Evolutionary conservation across 2,329 filamentous ascomycete species (phyloP), one percentile per base, ranked within the genome.

Genomic region (Penicillium vulpinum): DNA sequence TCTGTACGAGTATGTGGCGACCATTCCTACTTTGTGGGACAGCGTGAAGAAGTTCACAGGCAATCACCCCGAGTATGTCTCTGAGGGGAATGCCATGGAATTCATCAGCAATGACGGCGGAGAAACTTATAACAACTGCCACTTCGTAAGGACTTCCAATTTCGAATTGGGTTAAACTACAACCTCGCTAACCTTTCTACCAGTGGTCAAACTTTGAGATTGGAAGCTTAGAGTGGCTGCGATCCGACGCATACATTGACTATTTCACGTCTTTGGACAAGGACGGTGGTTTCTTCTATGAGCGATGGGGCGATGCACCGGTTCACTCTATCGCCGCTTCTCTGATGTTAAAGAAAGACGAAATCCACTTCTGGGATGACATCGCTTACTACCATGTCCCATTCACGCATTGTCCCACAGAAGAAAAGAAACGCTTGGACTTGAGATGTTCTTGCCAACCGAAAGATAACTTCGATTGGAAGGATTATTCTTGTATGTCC

Each of bases 171-270:
- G 24, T 22, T 29, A 15, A 31, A 2, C 11, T 7, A 7, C 29
- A 18, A 48, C 6, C 26, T 18, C 26, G 26, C 62, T 67, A 66
- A 61, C 64, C 60, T 8, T 36, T 35, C 33, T 44, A 18, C 58
- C 29, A 93, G 90, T 99, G 94, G 94, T 97, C 93, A 71, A 99
- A 99, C 81, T 99, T 99, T 67, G 94, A 99, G 76, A 88, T 99
- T 66, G 94, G 93, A 63, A 95, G 89, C 77, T 83, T 99, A 38
- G 85, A 95, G 70, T 99, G 94, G 92, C 85, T 99, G 53, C 88
- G 94, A 63, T 94, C 91, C 63, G 81, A 92, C 73, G 84, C 90
- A 22, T 99, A 99, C 78, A 78, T 88, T 43, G 93, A 97, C 77
- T 99, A 87, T 80, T 99, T 99, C 70, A 85, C 92, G 49, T 84